Percentiles rank a stretch among this genome's conserved stretches.
Conservation (phyloP, 2,329 filamentous ascomycete genomes). For the Aspergillus pseudotamarii region DNA sequence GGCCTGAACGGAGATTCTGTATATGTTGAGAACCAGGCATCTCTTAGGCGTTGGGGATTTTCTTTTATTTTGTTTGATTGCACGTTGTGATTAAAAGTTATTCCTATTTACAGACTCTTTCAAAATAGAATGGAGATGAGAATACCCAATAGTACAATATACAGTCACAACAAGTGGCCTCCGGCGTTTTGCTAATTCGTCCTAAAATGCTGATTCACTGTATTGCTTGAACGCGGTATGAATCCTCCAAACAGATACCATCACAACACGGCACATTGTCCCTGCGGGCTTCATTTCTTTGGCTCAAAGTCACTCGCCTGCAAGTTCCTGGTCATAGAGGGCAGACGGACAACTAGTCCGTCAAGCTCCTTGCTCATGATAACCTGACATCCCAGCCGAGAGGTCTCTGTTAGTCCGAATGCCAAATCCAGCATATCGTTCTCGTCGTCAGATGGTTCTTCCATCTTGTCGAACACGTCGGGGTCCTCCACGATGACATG, state of each 20-base stretch:
- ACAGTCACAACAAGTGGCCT: conserved; percentile 17
- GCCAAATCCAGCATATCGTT: conserved; percentile 92
- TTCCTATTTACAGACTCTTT: conserved; percentile 28
- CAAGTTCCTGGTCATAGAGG: conserved; percentile 92
- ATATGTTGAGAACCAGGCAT: conserved; percentile 30
- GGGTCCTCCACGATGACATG: conserved; percentile 82
- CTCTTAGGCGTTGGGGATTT: conserved; percentile 35
- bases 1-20: conserved; percentile 33
- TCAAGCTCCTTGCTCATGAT: conserved; percentile 88
- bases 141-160: conserved; percentile 31
- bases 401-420: conserved; percentile 86
- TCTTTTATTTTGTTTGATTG: conserved; percentile 22
- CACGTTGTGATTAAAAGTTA: conserved; percentile 28
- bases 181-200: conserved; percentile 3
- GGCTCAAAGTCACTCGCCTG: conserved; percentile 86
- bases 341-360: conserved; percentile 80
- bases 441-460: conserved; percentile 76
- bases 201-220: background rate
- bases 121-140: conserved; percentile 29
- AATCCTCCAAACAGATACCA: conserved; percentile 4
- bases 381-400: conserved; percentile 83
- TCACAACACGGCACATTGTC: background rate
- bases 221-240: conserved; percentile 17
- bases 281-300: conserved; percentile 34
- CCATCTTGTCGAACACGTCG: conserved; percentile 74